Percentiles rank a stretch among this genome's conserved stretches.
phyloP scores from a whole-genome alignment of 495 filamentous ascomycete genomes.

The Penicillium nucicola region DNA sequence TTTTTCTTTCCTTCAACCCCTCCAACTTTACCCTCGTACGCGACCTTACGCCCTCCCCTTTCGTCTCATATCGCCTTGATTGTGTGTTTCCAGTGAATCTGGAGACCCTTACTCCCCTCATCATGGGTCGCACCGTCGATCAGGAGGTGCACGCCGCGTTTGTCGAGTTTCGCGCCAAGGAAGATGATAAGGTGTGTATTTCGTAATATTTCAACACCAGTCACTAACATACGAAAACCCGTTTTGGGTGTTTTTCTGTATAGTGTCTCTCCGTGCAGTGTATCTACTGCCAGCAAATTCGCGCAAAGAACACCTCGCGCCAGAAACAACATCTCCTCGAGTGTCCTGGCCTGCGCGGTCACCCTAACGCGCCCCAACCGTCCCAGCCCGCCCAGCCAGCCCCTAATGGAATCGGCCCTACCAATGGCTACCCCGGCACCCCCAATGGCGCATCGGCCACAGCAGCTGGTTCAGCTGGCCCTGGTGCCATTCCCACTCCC shows the following conservation, averaged over 20 bases:
- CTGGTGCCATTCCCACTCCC: slow-evolving; percentile 36
- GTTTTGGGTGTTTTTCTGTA: slow-evolving; percentile 17
- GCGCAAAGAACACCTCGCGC: slow-evolving; percentile 56
- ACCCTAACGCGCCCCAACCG: slow-evolving; percentile 42
- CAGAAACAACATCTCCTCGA: slow-evolving; percentile 56
- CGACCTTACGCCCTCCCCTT: slow-evolving; percentile 2
- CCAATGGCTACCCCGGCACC: slow-evolving; percentile 47
- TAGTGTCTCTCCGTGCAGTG: slow-evolving; percentile 59
- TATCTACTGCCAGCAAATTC: slow-evolving; percentile 57
- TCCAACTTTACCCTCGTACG: slow-evolving; percentile 10
- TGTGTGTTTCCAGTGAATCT: not conserved
- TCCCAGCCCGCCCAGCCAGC: slow-evolving; percentile 36
- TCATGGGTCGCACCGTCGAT: slow-evolving; percentile 56
- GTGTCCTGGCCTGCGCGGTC: slow-evolving; percentile 49
- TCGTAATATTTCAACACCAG: slow-evolving; percentile 44
- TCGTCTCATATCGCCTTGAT: slow-evolving; percentile 1
- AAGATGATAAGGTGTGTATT: slow-evolving; percentile 58
- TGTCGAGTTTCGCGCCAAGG: slow-evolving; percentile 59
- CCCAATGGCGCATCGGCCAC: slow-evolving; percentile 39
- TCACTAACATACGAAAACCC: slow-evolving; percentile 33
- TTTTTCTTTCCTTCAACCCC: slow-evolving; percentile 18
- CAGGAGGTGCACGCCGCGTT: slow-evolving; percentile 57
- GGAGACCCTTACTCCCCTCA: slow-evolving; percentile 15
- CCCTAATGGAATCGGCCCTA: slow-evolving; percentile 42
- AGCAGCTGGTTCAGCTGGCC: slow-evolving; percentile 29